These are phyloP conservation scores for Vigna mungo DNA, from an alignment of 306 rosid genomes.

Conservation along the genomic window DNA sequence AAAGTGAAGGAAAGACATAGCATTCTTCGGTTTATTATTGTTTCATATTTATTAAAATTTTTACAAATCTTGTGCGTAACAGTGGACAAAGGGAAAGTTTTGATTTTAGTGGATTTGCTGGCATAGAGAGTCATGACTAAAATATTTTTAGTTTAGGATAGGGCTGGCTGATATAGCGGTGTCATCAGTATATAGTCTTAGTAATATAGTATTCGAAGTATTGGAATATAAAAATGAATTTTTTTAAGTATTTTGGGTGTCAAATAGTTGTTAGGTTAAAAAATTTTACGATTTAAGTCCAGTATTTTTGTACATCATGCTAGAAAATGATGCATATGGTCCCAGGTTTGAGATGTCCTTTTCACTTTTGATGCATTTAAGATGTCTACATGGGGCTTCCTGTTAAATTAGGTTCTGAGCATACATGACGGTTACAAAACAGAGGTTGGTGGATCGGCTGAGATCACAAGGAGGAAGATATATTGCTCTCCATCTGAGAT, in stretches of 20 bases:
- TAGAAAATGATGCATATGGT: slow-evolving; percentile 51
- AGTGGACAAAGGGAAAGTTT: slow-evolving; percentile 20
- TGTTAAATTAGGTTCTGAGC: slow-evolving; percentile 97
- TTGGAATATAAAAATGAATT: background rate
- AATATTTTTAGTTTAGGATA: slow-evolving; percentile 22
- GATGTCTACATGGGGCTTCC: slow-evolving; percentile 93
- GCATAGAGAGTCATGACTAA: background rate
- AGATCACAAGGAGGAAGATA: slow-evolving; percentile 80
- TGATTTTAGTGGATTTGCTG: slow-evolving; percentile 29
- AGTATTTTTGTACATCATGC: slow-evolving; percentile 39
- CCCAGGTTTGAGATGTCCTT: slow-evolving; percentile 48
- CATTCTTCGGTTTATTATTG: slow-evolving; percentile 15
- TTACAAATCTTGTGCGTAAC: slow-evolving; percentile 21
- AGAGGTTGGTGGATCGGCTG: slow-evolving; percentile 97
- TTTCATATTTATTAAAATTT: background rate
- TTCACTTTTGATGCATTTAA: slow-evolving; percentile 70
- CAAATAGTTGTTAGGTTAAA: slow-evolving; percentile 31
- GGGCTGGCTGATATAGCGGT: background rate
- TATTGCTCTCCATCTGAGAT: slow-evolving; percentile 94
- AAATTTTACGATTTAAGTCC: slow-evolving; percentile 33
- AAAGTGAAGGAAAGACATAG: background rate
- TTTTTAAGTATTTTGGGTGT: slow-evolving; percentile 31
- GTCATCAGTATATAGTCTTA: slow-evolving; percentile 8
- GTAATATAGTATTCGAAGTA: background rate
- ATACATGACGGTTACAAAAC: slow-evolving; percentile 90